These are phyloP conservation scores for Trichosporon faecale DNA, from an alignment of 1,284 basidiomycete genomes.

Conservation along the genomic window DNA sequence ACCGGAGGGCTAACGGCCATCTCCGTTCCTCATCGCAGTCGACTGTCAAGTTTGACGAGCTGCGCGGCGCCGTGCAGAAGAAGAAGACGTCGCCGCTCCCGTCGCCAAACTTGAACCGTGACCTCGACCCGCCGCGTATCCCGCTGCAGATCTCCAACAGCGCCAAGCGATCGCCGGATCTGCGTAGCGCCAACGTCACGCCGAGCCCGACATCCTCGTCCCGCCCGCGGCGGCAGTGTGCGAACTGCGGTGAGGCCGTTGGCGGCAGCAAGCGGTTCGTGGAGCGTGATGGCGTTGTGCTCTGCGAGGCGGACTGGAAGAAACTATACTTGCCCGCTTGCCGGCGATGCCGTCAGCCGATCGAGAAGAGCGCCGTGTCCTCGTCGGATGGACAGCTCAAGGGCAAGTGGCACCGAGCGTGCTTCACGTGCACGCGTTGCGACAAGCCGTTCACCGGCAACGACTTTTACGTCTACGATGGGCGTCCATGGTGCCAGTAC, in stretches of 20 bases:
- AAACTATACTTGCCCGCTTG: slow-evolving; percentile 85
- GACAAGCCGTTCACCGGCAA: slow-evolving; percentile 82
- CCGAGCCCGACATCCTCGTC: slow-evolving; percentile 8
- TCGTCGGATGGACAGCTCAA: slow-evolving; percentile 85
- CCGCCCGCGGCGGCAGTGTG: slow-evolving; percentile 53
- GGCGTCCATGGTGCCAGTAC: slow-evolving; percentile 79
- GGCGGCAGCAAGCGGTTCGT: slow-evolving; percentile 72
- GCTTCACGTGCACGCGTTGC: slow-evolving; percentile 80
- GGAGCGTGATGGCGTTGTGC: slow-evolving; percentile 61
- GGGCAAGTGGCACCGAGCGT: slow-evolving; percentile 84
- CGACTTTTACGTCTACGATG: slow-evolving; percentile 81
- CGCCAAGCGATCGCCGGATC: not conserved
- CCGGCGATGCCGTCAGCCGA: slow-evolving; percentile 73
- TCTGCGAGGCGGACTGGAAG: slow-evolving; percentile 88
- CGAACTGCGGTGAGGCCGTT: slow-evolving; percentile 65
- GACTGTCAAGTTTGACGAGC: slow-evolving; percentile 13
- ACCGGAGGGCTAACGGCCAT: not conserved
- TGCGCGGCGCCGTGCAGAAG: not conserved
- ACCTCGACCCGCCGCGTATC: slow-evolving; percentile 16
- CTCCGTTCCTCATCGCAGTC: slow-evolving; percentile 23
- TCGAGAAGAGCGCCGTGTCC: slow-evolving; percentile 86
- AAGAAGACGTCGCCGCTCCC: not conserved
- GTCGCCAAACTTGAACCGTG: not conserved
- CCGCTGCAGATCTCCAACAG: not conserved
- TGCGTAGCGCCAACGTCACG: not conserved